Conservation (phyloP, 1,284 basidiomycete genomes). For the Tausonia pullulans region DNA sequence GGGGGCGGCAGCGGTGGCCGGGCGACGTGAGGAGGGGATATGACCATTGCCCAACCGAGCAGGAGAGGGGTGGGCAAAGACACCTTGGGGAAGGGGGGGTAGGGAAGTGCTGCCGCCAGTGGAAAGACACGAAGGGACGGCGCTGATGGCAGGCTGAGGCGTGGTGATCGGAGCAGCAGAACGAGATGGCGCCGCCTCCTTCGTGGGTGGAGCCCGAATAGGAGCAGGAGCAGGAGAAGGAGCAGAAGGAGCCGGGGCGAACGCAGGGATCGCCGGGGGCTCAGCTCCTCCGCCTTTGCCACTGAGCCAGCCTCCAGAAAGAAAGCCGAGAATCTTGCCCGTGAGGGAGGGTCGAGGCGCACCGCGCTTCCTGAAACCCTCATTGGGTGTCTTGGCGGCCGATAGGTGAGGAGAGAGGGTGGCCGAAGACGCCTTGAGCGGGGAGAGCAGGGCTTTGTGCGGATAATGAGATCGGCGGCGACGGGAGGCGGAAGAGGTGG, state of each 20-base stretch:
- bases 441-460: conserved; percentile 1
- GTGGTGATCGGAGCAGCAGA: not conserved
- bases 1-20: not conserved
- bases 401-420: not conserved
- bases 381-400: not conserved
- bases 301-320: not conserved
- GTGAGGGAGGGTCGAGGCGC: not conserved
- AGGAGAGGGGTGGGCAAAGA: not conserved
- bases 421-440: conserved; percentile 7
- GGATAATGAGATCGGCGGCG: conserved; percentile 12
- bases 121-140: not conserved
- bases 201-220: not conserved
- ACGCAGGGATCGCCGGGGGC: no score
- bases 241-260: no score
- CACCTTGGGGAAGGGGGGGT: not conserved
- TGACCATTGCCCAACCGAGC: not conserved
- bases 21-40: not conserved
- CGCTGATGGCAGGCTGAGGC: not conserved
- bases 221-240: no score
- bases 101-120: not conserved
- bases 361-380: no score
- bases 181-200: no score
- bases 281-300: not conserved
- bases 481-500: not conserved
- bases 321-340: not conserved